Conservation (phyloP, 257 asterid genomes). For the Solanum chiquidenum region DNA sequence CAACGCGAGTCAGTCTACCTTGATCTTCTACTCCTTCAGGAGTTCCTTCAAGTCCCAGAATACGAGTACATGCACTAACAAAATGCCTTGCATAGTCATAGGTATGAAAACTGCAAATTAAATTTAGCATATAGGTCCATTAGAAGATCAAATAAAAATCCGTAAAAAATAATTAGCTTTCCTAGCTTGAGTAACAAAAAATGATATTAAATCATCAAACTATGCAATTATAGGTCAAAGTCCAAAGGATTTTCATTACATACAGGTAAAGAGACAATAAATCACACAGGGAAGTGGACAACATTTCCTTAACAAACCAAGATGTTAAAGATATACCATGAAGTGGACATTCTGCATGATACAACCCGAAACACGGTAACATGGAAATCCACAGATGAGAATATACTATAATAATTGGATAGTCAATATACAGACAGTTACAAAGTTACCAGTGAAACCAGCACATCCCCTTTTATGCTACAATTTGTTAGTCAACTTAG, state of each 20-base stretch:
- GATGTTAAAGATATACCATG: background rate
- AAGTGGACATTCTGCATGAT: background rate
- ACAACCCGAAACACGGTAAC: background rate
- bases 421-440: background rate
- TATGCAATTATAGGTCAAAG: background rate
- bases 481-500: background rate
- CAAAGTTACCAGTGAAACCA: background rate
- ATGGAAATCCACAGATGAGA: background rate
- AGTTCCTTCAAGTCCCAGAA: slow-evolving; percentile 93
- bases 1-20: slow-evolving; percentile 93
- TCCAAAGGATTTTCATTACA: background rate
- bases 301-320: background rate
- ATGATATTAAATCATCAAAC: background rate
- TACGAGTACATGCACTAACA: slow-evolving; percentile 93
- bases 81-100: slow-evolving; percentile 94
- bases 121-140: slow-evolving; percentile 11
- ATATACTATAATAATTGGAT: background rate
- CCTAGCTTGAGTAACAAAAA: background rate
- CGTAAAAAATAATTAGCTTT: background rate
- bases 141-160: slow-evolving; percentile 3
- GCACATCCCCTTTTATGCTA: background rate
- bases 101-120: slow-evolving; percentile 73
- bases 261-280: background rate
- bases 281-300: background rate
- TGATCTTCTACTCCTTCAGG: slow-evolving; percentile 98